phyloP scores from a whole-genome alignment of 805 yeast genomes.

The Barnettozyma botsteinii region DNA sequence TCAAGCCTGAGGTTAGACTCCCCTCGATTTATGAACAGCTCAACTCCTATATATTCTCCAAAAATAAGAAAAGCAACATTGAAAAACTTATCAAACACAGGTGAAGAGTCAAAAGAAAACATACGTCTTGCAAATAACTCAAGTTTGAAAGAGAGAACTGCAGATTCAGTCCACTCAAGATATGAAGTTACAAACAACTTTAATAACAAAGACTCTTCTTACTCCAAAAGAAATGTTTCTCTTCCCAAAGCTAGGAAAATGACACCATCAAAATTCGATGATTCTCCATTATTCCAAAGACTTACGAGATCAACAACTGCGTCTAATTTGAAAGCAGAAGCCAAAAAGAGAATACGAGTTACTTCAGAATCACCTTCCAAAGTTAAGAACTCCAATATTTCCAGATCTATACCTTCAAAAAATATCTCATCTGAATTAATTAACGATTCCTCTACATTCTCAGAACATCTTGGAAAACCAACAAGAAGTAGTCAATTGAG shows the following conservation, averaged over 20 bases:
- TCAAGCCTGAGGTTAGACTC: conserved; percentile 11
- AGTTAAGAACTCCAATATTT: background rate
- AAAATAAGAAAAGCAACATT: conserved; percentile 1
- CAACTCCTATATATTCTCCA: conserved; percentile 7
- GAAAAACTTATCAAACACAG: background rate
- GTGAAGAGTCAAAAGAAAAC: background rate
- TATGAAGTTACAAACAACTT: background rate
- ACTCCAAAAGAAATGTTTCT: conserved; percentile 10
- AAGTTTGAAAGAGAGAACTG: background rate
- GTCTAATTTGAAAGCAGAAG: conserved; percentile 13
- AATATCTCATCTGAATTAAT: conserved; percentile 14
- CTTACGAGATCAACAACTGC: conserved; percentile 24
- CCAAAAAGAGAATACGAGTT: conserved; percentile 1
- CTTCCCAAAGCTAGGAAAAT: background rate
- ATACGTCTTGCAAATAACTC: background rate
- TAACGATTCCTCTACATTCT: background rate
- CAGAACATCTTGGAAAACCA: conserved; percentile 7
- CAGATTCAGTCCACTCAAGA: background rate
- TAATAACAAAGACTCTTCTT: background rate
- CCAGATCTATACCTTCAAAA: conserved; percentile 5
- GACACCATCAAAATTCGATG: conserved; percentile 5
- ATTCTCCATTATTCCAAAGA: conserved; percentile 20
- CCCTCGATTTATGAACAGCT: conserved; percentile 2
- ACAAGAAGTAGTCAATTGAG: conserved; percentile 20
- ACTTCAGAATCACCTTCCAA: conserved; percentile 6